These are phyloP conservation scores for Kluyveromyces sp. DNA, from an alignment of 1,139 yeast genomes.

Conservation along the genomic window DNA sequence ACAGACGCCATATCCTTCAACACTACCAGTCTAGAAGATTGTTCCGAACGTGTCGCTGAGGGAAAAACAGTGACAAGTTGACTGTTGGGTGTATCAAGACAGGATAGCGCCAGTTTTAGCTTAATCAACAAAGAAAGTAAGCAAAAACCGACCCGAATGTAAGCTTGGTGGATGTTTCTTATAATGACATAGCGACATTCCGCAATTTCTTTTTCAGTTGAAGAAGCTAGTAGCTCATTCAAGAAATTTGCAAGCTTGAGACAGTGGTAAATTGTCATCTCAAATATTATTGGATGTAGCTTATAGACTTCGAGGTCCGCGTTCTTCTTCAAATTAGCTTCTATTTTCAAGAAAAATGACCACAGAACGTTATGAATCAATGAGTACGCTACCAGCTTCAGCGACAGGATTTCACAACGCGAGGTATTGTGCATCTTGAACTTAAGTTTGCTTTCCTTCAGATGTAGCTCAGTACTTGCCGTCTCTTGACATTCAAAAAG, in stretches of 20 bases:
- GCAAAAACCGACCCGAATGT: constrained; percentile 1
- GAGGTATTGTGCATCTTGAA: background rate
- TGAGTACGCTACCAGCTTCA: constrained; percentile 2
- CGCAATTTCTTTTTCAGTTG: background rate
- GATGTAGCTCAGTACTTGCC: background rate
- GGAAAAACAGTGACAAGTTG: background rate
- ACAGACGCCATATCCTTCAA: background rate
- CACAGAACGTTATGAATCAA: constrained; percentile 1
- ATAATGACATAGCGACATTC: background rate
- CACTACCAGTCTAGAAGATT: background rate
- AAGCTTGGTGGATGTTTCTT: constrained; percentile 2
- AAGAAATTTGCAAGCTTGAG: constrained; percentile 7
- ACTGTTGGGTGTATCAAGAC: background rate
- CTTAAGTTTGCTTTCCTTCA: background rate
- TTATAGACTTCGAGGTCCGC: constrained; percentile 1
- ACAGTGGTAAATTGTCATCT: constrained; percentile 3
- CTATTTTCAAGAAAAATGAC: constrained; percentile 3
- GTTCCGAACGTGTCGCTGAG: background rate
- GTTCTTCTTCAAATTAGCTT: background rate
- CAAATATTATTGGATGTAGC: constrained; percentile 1
- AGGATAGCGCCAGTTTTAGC: background rate
- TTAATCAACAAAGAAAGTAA: constrained; percentile 1
- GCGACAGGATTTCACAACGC: background rate
- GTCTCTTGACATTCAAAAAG: background rate
- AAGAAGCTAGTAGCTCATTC: background rate